Percentiles rank a stretch among this genome's conserved stretches.
These are phyloP conservation scores for Vigna angularis DNA, from an alignment of 306 rosid species.

Conservation along the genomic window DNA sequence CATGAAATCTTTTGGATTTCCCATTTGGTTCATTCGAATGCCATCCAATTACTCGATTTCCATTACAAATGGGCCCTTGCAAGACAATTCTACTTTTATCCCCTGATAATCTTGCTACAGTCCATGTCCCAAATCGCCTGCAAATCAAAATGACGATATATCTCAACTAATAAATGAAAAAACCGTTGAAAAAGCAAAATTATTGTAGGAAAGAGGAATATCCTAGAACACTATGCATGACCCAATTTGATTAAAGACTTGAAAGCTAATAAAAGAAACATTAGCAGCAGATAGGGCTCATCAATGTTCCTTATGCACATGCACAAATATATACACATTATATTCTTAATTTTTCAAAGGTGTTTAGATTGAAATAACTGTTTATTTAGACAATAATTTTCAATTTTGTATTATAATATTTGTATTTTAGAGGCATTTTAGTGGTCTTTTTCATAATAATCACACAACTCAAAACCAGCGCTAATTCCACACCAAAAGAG, in stretches of 20 bases:
- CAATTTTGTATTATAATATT: neutral
- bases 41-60: constrained; percentile 87
- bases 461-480: neutral
- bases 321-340: neutral
- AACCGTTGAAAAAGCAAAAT: neutral
- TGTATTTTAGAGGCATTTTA: constrained; percentile 7
- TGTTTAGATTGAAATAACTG: neutral
- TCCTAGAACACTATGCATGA: constrained; percentile 5
- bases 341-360: neutral
- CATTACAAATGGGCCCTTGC: constrained; percentile 89
- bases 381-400: too few species aligned
- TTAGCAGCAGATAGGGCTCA: neutral
- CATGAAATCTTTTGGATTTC: constrained; percentile 67
- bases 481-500: neutral
- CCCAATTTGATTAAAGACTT: constrained; percentile 20
- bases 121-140: constrained; percentile 94
- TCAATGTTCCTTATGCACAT: neutral
- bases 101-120: constrained; percentile 61
- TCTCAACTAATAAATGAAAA: constrained; percentile 33
- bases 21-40: constrained; percentile 57
- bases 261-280: constrained; percentile 7
- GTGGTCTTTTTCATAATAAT: neutral
- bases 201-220: neutral
- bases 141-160: constrained; percentile 37
- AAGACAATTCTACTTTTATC: constrained; percentile 51